A percentile compares a stretch with the other conserved stretches of the same genome.
Conservation (phyloP, 2,329 filamentous ascomycete species). For the Fusarium pininemorale region DNA sequence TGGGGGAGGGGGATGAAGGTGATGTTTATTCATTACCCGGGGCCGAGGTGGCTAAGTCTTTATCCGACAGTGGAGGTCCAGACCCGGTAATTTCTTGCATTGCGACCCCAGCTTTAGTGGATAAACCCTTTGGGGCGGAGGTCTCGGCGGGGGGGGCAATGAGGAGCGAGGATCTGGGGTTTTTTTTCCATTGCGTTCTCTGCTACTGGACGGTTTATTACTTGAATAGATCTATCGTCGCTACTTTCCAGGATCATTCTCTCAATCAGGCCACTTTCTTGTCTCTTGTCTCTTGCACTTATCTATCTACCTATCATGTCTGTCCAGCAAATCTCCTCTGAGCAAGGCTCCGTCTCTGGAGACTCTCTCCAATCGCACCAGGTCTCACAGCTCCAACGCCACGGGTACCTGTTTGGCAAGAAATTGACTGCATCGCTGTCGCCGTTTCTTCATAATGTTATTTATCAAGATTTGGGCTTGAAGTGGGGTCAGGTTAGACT, state of each 20-base stretch:
- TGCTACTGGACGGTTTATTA: slow-evolving; percentile 22
- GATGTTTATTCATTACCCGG: slow-evolving; percentile 15
- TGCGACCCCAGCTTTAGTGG: background rate
- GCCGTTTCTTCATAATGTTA: slow-evolving; percentile 62
- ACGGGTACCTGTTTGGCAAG: slow-evolving; percentile 66
- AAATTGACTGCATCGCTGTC: slow-evolving; percentile 66
- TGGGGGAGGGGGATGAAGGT: background rate
- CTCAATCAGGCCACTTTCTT: background rate
- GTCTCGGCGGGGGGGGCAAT: background rate
- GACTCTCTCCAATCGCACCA: slow-evolving; percentile 38
- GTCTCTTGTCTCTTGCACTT: background rate
- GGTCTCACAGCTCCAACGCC: slow-evolving; percentile 49
- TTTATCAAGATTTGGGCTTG: slow-evolving; percentile 61
- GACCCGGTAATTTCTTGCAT: slow-evolving; percentile 10
- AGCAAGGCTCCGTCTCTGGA: slow-evolving; percentile 25
- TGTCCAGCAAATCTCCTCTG: slow-evolving; percentile 8
- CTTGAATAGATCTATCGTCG: slow-evolving; percentile 14
- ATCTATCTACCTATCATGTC: slow-evolving; percentile 28
- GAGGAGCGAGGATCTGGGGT: background rate
- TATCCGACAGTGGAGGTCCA: slow-evolving; percentile 14
- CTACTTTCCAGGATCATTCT: background rate
- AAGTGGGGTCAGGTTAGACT: slow-evolving; percentile 63
- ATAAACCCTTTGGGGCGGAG: slow-evolving; percentile 29
- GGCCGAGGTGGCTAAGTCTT: slow-evolving; percentile 25
- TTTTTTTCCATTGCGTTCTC: slow-evolving; percentile 9